Percentiles rank a stretch among this genome's conserved stretches.
phyloP scores from a whole-genome alignment of 2,329 filamentous ascomycete genomes.

The Periconia sp. region DNA sequence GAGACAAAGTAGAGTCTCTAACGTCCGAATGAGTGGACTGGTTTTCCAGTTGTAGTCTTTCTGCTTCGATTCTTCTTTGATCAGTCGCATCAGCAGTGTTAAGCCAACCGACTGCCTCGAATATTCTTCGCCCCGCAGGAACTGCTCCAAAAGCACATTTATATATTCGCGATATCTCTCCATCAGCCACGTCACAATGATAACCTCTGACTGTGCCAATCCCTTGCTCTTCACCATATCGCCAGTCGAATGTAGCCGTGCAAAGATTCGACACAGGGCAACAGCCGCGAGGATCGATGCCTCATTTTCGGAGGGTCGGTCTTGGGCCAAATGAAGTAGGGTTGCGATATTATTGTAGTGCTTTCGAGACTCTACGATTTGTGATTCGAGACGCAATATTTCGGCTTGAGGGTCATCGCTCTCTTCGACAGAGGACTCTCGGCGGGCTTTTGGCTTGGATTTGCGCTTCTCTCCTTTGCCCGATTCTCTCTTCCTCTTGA shows the following conservation, averaged over 20 bases:
- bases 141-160: conserved; percentile 59
- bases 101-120: conserved; percentile 72
- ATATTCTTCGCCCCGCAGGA: conserved; percentile 66
- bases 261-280: conserved; percentile 84
- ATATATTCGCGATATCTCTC: conserved; percentile 76
- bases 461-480: conserved; percentile 43
- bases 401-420: conserved; percentile 63
- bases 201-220: conserved; percentile 73
- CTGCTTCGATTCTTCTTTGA: conserved; percentile 73
- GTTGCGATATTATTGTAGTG: conserved; percentile 90
- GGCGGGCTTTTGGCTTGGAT: conserved; percentile 45
- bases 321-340: conserved; percentile 64
- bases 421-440: conserved; percentile 33
- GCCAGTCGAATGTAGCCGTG: conserved; percentile 77
- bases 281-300: conserved; percentile 73
- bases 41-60: conserved; percentile 70
- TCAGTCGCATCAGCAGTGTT: conserved; percentile 79
- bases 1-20: conserved; percentile 66
- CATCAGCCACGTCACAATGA: conserved; percentile 80
- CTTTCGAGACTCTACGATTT: conserved; percentile 83
- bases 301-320: conserved; percentile 60
- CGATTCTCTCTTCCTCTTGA: conserved; percentile 53
- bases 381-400: conserved; percentile 77
- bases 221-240: conserved; percentile 69
- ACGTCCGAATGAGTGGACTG: conserved; percentile 68